Conservation (phyloP, 78 protist species). For the Emiliania huxleyi region DNA sequence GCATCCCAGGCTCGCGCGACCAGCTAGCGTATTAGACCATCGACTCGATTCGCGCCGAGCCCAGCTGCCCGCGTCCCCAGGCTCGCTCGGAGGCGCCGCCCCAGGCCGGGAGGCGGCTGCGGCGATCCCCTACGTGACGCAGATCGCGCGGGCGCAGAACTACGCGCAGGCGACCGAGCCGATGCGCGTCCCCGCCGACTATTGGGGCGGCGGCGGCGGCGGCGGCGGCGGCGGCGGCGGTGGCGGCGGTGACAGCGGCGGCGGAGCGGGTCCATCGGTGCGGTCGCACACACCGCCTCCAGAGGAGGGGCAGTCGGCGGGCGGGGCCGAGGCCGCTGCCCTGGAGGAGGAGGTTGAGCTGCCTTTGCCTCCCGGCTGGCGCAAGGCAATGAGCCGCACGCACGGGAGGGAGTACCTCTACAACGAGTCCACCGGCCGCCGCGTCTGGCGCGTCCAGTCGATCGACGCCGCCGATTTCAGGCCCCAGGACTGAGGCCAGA, state of each 20-base stretch:
- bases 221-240: neutral
- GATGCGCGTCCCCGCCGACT: neutral
- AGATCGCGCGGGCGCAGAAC: neutral
- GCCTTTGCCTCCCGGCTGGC: neutral
- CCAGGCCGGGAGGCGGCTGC: too few relatives aligned
- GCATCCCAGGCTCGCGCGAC: too few relatives aligned
- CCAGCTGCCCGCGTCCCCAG: too few relatives aligned
- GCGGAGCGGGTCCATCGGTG: neutral
- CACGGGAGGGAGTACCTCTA: neutral
- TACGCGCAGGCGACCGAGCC: neutral
- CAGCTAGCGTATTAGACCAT: too few relatives aligned
- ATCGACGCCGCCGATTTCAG: too few relatives aligned
- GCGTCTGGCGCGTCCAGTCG: neutral
- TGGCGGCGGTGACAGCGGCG: neutral
- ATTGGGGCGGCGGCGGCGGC: neutral
- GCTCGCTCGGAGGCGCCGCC: too few relatives aligned
- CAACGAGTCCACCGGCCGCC: neutral
- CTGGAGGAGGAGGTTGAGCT: neutral
- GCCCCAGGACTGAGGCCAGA: too few relatives aligned
- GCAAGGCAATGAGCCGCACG: neutral
- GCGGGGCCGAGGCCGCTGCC: neutral
- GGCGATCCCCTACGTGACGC: neutral
- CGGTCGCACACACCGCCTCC: neutral
- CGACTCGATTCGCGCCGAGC: too few relatives aligned
- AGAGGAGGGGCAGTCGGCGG: neutral